Evolutionary conservation across 225 moss, liverwort and hornwort species (phyloP), one percentile per base, ranked within the genome.

Genomic region (Polytrichum commune): DNA sequence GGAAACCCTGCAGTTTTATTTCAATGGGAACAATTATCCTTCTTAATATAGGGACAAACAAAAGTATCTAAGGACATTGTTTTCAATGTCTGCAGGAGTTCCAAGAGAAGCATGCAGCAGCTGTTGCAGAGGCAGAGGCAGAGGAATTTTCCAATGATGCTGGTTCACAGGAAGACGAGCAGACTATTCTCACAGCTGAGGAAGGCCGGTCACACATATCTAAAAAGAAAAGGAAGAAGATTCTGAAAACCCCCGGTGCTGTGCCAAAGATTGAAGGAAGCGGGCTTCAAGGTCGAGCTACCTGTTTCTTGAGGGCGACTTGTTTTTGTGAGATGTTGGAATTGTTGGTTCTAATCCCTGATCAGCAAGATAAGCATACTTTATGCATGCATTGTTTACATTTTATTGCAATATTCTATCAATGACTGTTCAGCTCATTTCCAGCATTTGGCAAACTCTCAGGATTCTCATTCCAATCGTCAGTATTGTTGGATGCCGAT

Each of bases 191-290:
- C 80, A 54, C 74, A 67, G 77, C 76, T 54, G 81, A 88, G 70
- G 79, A 82, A 33, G 79, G 66, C 55, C 66, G 27, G 20, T 64
- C 74, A n/a, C 75, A 75, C 13, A 88, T 91, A 69, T 84, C 89
- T 20, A 91, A 80, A 75, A 93, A 93, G 74, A 93, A 91, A 73
- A 85, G 93, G 18, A 93, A 89, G 82, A 91, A 88, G 69, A 82
- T 90, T 69, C 46, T 87, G 32, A 93, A 93, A 74, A 84, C 81
- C 32, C 76, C 74, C 61, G 72, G 72, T 55, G 65, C 68, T 54
- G 75, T 77, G 16, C 65, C 74, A 26, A 94, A 85, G 72, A 63
- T 60, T 35, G 82, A 86, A 78, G 80, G 83, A 23, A 53, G 64
- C 29, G 71, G 67, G 64, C 38, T 65, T 4, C 76, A 76, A 76